Base-by-base conservation (phyloP, 768 basidiomycete species). In the Calocera viscosa region DNA sequence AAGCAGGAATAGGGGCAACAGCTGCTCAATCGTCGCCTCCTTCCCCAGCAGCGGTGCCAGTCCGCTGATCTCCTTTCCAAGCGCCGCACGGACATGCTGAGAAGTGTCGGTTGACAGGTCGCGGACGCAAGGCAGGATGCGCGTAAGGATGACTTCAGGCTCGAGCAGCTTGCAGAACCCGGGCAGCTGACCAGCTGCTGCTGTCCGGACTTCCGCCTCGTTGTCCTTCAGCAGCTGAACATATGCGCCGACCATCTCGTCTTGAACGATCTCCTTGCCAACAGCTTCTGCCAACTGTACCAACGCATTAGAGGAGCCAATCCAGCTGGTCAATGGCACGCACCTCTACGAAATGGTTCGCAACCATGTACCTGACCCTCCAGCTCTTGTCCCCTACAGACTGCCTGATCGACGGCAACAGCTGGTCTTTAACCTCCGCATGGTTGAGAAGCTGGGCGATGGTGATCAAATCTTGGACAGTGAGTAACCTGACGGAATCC, bases 291-390 rank as follows among this genome's bases (percentile, higher is more conserved):
- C 93, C 66, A 99, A 85, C 91, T 94, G 67, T 28, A 64, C 68
- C 35, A 66, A 40, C 30, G 1, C 32, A 30, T 40, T 65, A 26
- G 64, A 63, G 60, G 2, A 34, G 30, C 65, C 12, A 16, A 38
- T 24, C 17, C 60, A 70, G 49, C 35, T 32, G 41, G 32, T 35
- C 35, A 30, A 26, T 0, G 26, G 39, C 17, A 69, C 80, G 67
- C 70, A 90, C 92, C 82, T 94, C 89, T 70, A 98, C 96, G 77
- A 98, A 98, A 76, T 97, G 91, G 70, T 85, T 92, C 1, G 94
- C 95, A 17, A 94, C 93, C 94, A 98, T 97, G 77, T 97, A 99
- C 75, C 96, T 82, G 65, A 99, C 96, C 71, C 96, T 82, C 96
- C 96, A 99, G 75, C 93, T 95, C 81, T 97, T 96, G 77, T 99